Conservation (phyloP, 768 basidiomycete species). For the Mrakia gelida region DNA sequence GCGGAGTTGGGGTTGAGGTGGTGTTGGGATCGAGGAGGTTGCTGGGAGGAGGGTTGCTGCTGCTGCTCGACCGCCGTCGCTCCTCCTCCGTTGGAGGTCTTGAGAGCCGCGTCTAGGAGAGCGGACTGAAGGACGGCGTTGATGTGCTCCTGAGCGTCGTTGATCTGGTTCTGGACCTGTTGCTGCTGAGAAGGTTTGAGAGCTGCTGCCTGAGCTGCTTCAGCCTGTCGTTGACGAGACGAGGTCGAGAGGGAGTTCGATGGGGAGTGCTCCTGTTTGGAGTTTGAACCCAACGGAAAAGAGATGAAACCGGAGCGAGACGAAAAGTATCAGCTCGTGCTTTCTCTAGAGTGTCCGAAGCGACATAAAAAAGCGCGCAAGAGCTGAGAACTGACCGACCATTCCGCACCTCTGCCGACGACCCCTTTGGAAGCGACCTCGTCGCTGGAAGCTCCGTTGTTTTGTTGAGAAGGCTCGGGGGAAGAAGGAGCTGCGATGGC, state of each 20-base stretch:
- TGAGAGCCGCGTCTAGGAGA: neutral
- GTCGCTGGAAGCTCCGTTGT: neutral
- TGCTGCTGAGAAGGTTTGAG: constrained; percentile 2
- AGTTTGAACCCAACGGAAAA: neutral
- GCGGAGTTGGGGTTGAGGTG: constrained; percentile 15
- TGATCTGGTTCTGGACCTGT: neutral
- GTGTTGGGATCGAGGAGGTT: neutral
- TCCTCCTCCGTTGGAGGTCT: neutral
- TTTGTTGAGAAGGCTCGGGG: neutral
- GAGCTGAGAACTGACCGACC: too few species aligned
- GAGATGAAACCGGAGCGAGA: neutral
- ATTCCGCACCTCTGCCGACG: too few species aligned
- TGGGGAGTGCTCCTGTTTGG: neutral
- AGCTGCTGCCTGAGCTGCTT: constrained; percentile 23
- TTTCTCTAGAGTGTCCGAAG: neutral
- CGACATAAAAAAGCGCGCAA: neutral
- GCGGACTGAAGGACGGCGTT: constrained; percentile 11
- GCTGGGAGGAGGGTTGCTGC: neutral
- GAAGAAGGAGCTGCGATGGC: neutral
- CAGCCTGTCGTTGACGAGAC: constrained; percentile 21
- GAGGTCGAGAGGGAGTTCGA: neutral
- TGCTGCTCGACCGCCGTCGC: neutral
- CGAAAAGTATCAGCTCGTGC: neutral
- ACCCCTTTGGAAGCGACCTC: neutral
- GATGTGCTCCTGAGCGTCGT: constrained; percentile 22